These are phyloP conservation scores for Sporisorium iseilematis-ciliati DNA, from an alignment of 1,284 basidiomycete genomes.

Conservation along the genomic window DNA sequence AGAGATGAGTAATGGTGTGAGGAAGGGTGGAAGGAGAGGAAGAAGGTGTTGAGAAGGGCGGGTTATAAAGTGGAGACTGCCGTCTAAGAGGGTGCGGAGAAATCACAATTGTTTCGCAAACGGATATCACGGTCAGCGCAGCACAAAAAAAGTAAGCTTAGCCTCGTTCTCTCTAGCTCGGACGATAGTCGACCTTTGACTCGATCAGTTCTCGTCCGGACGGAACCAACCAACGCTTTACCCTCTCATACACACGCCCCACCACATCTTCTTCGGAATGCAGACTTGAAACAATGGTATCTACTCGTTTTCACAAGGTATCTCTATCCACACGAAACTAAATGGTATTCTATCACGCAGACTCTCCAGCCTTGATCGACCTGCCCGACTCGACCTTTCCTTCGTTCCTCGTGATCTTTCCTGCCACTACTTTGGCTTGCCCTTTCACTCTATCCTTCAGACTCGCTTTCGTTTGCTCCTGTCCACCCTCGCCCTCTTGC, in stretches of 20 bases:
- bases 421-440: slow-evolving; percentile 41
- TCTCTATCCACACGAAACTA: neutral
- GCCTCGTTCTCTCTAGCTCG: neutral
- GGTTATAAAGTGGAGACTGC: neutral
- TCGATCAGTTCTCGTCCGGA: no score
- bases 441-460: slow-evolving; percentile 45
- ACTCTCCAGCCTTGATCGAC: slow-evolving; percentile 35
- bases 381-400: slow-evolving; percentile 33
- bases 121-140: slow-evolving; percentile 19
- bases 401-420: slow-evolving; percentile 33
- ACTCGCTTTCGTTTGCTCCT: neutral
- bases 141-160: neutral
- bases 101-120: no score
- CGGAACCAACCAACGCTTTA: no score
- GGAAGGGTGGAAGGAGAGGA: no score
- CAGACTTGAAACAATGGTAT: no score
- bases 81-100: neutral
- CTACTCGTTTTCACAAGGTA: neutral
- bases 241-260: no score
- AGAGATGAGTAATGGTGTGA: neutral
- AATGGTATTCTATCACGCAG: neutral
- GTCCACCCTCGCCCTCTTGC: no score
- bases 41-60: neutral
- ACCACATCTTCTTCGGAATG: no score
- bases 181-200: neutral